These are phyloP conservation scores for Nakazawaea wyomingensis DNA, from an alignment of 805 yeast genomes.

Conservation along the genomic window DNA sequence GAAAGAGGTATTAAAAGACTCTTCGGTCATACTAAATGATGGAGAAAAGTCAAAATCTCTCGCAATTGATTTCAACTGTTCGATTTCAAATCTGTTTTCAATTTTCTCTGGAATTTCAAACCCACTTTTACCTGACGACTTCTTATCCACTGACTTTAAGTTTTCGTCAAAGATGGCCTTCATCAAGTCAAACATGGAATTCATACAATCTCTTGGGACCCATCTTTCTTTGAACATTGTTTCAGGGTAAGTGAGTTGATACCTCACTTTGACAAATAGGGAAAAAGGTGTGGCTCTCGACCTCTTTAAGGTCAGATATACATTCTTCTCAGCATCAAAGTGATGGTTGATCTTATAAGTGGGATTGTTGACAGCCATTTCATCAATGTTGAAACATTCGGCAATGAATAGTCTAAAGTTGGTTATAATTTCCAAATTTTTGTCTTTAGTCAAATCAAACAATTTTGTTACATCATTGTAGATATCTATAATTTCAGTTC, in stretches of 20 bases:
- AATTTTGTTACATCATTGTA: slow-evolving; percentile 4
- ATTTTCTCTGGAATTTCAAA: background rate
- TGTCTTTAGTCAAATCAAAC: background rate
- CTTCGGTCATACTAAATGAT: background rate
- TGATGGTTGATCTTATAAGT: slow-evolving; percentile 2
- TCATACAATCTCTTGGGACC: slow-evolving; percentile 1
- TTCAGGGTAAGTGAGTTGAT: slow-evolving; percentile 9
- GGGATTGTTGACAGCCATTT: slow-evolving; percentile 2
- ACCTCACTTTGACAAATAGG: slow-evolving; percentile 1
- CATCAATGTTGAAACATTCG: slow-evolving; percentile 2
- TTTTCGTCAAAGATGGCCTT: slow-evolving; percentile 2
- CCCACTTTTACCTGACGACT: background rate
- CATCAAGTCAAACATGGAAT: slow-evolving; percentile 1
- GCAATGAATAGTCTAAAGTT: slow-evolving; percentile 6
- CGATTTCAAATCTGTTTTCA: background rate
- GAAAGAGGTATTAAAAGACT: background rate
- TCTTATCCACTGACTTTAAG: background rate
- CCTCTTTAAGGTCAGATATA: background rate
- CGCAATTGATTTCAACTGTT: background rate
- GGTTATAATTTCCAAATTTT: slow-evolving; percentile 4
- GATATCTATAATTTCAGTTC: slow-evolving; percentile 8
- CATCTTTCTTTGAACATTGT: slow-evolving; percentile 6
- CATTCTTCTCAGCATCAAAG: slow-evolving; percentile 2
- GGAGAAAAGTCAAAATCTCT: background rate
- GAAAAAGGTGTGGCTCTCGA: background rate